phyloP scores from a whole-genome alignment of 768 basidiomycete species.

The Kwoniella mangroviensis region DNA sequence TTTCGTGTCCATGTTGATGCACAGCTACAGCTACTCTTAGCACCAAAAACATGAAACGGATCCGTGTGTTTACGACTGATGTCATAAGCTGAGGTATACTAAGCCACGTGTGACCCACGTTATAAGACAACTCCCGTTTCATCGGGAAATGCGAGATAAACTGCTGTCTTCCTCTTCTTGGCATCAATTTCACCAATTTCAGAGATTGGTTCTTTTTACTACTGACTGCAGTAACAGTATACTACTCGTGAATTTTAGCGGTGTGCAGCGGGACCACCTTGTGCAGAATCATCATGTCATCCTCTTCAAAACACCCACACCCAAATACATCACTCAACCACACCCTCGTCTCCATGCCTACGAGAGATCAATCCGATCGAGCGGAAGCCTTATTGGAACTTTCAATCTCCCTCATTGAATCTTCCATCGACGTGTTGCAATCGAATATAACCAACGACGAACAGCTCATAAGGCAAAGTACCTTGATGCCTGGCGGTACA shows the following conservation, averaged over 20 bases:
- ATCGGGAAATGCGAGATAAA: neutral
- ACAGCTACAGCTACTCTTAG: neutral
- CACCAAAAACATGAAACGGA: neutral
- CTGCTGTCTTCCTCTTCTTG: neutral
- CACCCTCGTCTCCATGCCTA: conserved; percentile 26
- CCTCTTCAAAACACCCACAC: conserved; percentile 1
- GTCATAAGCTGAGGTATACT: neutral
- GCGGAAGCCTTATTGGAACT: conserved; percentile 44
- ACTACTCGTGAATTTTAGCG: too few species aligned
- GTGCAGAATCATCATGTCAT: neutral
- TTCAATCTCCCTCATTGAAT: conserved; percentile 44
- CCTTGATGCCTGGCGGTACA: conserved; percentile 50
- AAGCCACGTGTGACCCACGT: neutral
- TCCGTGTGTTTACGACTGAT: neutral
- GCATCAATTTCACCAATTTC: neutral
- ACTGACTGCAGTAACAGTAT: too few species aligned
- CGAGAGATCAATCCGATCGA: conserved; percentile 33
- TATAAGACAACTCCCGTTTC: neutral
- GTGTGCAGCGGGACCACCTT: too few species aligned
- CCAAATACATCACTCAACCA: conserved; percentile 32
- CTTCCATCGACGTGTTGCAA: conserved; percentile 39
- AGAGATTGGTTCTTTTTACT: neutral
- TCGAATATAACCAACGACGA: conserved; percentile 34
- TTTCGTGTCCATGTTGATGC: neutral
- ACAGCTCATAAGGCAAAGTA: conserved; percentile 34